Conservation (phyloP, 179 eudicot genomes). For the Pouteria campechiana region DNA sequence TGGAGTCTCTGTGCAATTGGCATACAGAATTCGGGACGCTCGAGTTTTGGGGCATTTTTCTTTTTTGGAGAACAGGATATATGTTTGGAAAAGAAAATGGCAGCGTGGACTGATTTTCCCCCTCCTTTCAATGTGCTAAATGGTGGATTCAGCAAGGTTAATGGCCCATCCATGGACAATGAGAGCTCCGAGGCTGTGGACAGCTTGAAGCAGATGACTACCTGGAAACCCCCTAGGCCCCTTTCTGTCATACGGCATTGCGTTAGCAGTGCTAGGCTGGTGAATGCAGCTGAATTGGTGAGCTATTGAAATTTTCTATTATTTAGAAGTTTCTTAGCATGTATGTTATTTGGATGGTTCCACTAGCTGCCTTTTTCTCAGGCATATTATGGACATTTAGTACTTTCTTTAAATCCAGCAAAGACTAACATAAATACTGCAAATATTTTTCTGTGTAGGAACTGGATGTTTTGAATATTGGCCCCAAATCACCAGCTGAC, state of each 20-base stretch:
- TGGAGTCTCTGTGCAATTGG: no score
- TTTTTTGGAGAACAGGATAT: no score
- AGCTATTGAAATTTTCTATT: background rate
- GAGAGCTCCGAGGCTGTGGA: constrained; percentile 28
- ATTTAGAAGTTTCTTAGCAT: background rate
- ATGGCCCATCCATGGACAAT: constrained; percentile 19
- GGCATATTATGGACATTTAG: background rate
- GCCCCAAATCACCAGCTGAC: constrained; percentile 33
- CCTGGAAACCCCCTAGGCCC: constrained; percentile 59
- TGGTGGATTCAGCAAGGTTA: constrained; percentile 24
- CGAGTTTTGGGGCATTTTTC: no score
- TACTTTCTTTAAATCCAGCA: background rate
- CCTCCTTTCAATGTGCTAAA: constrained; percentile 36
- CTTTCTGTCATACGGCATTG: constrained; percentile 49
- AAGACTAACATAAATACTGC: background rate
- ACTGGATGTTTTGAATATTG: constrained; percentile 22
- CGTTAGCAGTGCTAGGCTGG: constrained; percentile 29
- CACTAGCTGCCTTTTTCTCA: background rate
- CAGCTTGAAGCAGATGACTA: constrained; percentile 29
- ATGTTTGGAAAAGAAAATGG: constrained; percentile 29
- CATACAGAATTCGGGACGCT: no score
- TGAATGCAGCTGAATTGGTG: constrained; percentile 33
- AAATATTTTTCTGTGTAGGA: constrained; percentile 25
- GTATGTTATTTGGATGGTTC: background rate
- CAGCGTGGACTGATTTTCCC: constrained; percentile 58